Evolutionary conservation across 805 yeast genomes (phyloP).

Genomic region (Ogataea chonburiensis): DNA sequence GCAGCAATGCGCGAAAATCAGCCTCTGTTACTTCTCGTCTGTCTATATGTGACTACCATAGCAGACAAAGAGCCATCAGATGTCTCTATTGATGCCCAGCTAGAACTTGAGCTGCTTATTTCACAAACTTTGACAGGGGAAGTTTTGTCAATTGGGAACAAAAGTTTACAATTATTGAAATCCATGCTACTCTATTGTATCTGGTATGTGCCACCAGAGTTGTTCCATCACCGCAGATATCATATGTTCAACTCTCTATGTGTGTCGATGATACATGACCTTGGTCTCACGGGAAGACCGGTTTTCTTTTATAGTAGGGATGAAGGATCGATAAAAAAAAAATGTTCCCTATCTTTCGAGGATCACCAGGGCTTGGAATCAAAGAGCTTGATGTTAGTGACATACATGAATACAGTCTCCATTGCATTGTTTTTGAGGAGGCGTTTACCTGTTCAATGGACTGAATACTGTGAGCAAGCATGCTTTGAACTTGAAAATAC

Average conservation of each 20-base stretch:
- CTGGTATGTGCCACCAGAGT: conserved; percentile 86
- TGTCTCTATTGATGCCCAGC: conserved; percentile 39
- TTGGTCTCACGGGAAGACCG: conserved; percentile 65
- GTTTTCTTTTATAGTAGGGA: conserved; percentile 40
- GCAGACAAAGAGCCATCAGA: conserved; percentile 31
- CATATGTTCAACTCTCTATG: conserved; percentile 67
- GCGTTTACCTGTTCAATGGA: conserved; percentile 61
- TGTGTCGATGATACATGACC: conserved; percentile 67
- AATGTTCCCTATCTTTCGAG: conserved; percentile 35
- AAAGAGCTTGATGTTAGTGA: conserved; percentile 51
- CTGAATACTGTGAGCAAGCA: conserved; percentile 61
- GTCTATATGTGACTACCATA: conserved; percentile 61
- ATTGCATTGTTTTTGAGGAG: conserved; percentile 66
- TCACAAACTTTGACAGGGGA: conserved; percentile 53
- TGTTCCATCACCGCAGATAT: conserved; percentile 74
- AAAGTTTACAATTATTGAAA: conserved; percentile 65
- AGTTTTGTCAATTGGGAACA: conserved; percentile 66
- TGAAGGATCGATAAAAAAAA: conserved; percentile 40
- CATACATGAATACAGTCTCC: conserved; percentile 62
- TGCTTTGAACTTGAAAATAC: conserved; percentile 46
- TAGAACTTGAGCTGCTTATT: conserved; percentile 53
- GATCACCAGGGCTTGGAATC: conserved; percentile 45
- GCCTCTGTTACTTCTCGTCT: conserved; percentile 63
- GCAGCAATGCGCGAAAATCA: conserved; percentile 47
- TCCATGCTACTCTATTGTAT: conserved; percentile 57